Conservation (phyloP, 2,329 filamentous ascomycete genomes). For the Daldinia sp. region DNA sequence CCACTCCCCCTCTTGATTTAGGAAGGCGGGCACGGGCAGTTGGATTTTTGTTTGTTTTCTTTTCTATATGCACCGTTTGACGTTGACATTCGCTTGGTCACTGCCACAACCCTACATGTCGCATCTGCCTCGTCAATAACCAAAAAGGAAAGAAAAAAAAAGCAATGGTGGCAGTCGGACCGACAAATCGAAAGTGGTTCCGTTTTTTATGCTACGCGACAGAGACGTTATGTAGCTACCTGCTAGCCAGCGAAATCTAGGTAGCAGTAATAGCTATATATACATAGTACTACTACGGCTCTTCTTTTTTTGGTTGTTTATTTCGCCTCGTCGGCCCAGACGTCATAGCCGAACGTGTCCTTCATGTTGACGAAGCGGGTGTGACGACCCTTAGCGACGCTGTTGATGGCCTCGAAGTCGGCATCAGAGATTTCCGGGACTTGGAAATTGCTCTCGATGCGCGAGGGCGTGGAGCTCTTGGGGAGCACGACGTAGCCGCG, state of each 20-base stretch:
- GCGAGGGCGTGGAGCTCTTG: constrained; percentile 72
- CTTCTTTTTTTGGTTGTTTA: too few species aligned
- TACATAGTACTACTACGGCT: constrained; percentile 24
- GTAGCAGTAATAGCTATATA: not conserved
- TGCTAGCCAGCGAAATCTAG: too few species aligned
- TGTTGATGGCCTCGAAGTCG: constrained; percentile 69
- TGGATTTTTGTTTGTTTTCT: too few species aligned
- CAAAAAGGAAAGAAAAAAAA: too few species aligned
- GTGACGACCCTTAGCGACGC: constrained; percentile 71
- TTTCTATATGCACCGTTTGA: not conserved
- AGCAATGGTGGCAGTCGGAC: not conserved
- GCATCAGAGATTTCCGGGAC: constrained; percentile 63
- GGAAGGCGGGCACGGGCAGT: not conserved
- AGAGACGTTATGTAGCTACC: not conserved
- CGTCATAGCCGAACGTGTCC: constrained; percentile 78
- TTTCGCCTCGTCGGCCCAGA: constrained; percentile 67
- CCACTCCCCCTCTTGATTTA: not conserved
- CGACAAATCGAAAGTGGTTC: not conserved
- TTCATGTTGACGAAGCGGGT: constrained; percentile 83
- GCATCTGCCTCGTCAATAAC: not conserved
- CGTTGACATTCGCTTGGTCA: not conserved
- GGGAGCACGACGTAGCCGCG: constrained; percentile 73
- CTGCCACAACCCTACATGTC: not conserved
- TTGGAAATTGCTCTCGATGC: constrained; percentile 71
- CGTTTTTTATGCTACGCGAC: not conserved